Evolutionary conservation across 129 eudicot genomes (phyloP).

Genomic region (Escallonia rubra): DNA sequence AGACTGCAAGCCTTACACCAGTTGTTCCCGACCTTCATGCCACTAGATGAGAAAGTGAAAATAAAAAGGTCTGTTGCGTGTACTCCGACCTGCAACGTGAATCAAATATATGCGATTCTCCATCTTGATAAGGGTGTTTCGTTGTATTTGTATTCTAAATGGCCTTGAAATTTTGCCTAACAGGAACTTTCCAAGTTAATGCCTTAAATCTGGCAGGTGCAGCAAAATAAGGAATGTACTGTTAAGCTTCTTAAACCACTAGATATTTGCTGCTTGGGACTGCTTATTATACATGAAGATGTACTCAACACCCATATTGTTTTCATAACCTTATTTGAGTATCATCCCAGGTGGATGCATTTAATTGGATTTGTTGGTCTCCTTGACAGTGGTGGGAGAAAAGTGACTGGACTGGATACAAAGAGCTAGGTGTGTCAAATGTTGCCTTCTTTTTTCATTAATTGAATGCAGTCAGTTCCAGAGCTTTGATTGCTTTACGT

Average conservation of each 20-base stretch:
- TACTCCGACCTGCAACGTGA: too few relatives aligned
- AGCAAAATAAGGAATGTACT: neutral
- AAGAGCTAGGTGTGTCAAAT: constrained; percentile 70
- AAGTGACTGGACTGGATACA: constrained; percentile 97
- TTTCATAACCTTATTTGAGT: constrained; percentile 45
- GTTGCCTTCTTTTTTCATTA: too few relatives aligned
- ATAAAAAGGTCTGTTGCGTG: too few relatives aligned
- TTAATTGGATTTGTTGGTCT: constrained; percentile 88
- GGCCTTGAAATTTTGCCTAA: neutral
- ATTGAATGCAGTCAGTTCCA: too few relatives aligned
- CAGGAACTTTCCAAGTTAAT: neutral
- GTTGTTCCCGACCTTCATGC: too few relatives aligned
- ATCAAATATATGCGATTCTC: neutral
- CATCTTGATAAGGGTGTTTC: neutral
- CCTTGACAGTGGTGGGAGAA: constrained; percentile 99
- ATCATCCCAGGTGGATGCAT: constrained; percentile 85
- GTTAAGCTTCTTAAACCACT: neutral
- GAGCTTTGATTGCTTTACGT: too few relatives aligned
- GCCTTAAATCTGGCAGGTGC: neutral
- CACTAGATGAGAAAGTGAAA: too few relatives aligned
- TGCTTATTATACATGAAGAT: neutral
- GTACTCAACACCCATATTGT: constrained; percentile 8
- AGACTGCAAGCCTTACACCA: too few relatives aligned
- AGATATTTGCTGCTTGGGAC: neutral
- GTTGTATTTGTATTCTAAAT: neutral